These are phyloP conservation scores for Russula ochroleuca DNA, from an alignment of 768 basidiomycete species.

Conservation along the genomic window DNA sequence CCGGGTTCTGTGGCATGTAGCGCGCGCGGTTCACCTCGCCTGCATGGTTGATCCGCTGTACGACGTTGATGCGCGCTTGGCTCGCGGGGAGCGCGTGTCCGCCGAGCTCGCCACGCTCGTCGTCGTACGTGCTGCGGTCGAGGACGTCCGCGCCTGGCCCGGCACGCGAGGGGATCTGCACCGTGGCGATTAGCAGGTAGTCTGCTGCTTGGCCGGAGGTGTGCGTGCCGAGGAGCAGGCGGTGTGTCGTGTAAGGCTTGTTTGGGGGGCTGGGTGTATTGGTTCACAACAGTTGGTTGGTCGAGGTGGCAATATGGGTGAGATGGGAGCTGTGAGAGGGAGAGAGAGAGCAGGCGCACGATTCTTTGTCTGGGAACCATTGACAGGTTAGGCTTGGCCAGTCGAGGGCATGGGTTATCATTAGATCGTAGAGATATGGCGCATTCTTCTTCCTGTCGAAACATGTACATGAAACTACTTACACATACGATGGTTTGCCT, in stretches of 20 bases:
- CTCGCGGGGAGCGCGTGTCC: constrained; percentile 73
- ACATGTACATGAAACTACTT: constrained; percentile 6
- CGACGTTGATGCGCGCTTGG: constrained; percentile 83
- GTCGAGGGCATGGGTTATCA: constrained; percentile 95
- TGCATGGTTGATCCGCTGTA: constrained; percentile 90
- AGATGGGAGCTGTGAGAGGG: neutral
- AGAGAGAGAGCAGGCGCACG: constrained; percentile 46
- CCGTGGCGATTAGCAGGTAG: constrained; percentile 91
- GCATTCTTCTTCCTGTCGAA: constrained; percentile 86
- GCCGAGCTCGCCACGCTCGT: constrained; percentile 92
- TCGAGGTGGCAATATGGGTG: neutral
- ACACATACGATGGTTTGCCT: constrained; percentile 15
- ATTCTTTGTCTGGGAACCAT: constrained; percentile 97
- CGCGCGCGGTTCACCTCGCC: constrained; percentile 96
- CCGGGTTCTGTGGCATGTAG: constrained; percentile 99
- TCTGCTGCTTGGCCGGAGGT: constrained; percentile 93
- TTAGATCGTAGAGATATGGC: constrained; percentile 95
- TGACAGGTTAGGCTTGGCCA: constrained; percentile 98
- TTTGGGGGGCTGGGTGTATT: constrained; percentile 61
- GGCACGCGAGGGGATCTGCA: constrained; percentile 85
- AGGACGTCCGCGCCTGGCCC: constrained; percentile 72
- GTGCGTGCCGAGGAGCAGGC: constrained; percentile 94
- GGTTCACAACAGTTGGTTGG: neutral
- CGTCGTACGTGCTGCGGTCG: constrained; percentile 77
- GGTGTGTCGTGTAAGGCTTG: constrained; percentile 93